Base-by-base conservation (phyloP, 139 green algal genomes). In the Trebouxia sp. region DNA sequence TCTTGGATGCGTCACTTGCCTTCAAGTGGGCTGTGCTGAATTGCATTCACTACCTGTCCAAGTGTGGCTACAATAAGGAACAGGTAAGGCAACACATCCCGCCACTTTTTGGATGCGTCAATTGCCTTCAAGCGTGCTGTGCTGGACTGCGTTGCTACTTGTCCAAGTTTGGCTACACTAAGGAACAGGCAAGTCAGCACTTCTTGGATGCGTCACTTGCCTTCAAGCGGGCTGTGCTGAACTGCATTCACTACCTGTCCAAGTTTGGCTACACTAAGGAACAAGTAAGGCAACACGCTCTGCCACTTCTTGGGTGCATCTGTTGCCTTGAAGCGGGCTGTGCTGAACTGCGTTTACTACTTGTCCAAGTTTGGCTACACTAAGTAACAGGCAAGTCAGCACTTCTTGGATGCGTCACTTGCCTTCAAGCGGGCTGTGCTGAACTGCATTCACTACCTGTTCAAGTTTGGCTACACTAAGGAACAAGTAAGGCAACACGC, bases 21-120 rank as follows among this genome's bases (percentile, higher is more conserved):
- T 95, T 92, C 86, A 95, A 95, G 85, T 84, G 91, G 8, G 90
- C 90, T 9, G 86, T 93, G 42, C 87, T 95, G 11, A 92, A 93
- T 81, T 83, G 78, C 82, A 93, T 95, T 28, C 55, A 95, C 76
- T 94, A 94, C 85, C 83, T 95, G 41, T 65, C 70, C 42, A 92
- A 93, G 66, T 92, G 93, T 75, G 91, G 90, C 0, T 94, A 92
- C 79, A 88, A 83, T 41, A 85, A 87, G 66, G 74, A 89, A 76
- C 88, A 92, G 85, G 85, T 87, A 45, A 69, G 76, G 30, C 90
- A 95, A 87, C 91, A 95, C 83, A 8, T 2, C n/a, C n/a, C n/a
- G n/a, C n/a, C n/a, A n/a, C n/a, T 94, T 87, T 81, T 85, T 95
- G 70, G 91, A 95, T 48, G 89, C 89, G 45, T 83, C 80, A 0